phyloP scores from a whole-genome alignment of 257 asterid species.

The Solanum phureja region DNA sequence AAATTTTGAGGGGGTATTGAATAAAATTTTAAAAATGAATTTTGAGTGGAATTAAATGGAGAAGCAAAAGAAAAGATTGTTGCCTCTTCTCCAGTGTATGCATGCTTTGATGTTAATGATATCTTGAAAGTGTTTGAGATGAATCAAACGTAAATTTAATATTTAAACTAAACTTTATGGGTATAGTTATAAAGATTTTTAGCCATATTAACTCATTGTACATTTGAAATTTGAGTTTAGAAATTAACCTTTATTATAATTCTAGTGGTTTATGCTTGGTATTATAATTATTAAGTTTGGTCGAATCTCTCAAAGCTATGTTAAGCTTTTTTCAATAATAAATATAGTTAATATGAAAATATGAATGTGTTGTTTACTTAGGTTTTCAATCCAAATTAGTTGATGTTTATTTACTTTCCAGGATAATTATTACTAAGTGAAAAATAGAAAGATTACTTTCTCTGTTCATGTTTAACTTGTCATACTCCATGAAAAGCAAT shows the following conservation, averaged over 20 bases:
- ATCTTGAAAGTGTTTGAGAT: not conserved
- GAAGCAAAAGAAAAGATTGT: not conserved
- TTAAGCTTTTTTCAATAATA: not conserved
- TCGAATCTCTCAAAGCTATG: not conserved
- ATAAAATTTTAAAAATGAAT: not conserved
- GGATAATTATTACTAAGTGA: not conserved
- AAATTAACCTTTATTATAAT: not conserved
- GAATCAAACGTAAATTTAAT: not conserved
- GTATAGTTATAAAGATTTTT: not conserved
- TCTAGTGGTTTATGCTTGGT: not conserved
- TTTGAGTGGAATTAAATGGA: not conserved
- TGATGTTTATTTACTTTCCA: not conserved
- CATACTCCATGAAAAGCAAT: not conserved
- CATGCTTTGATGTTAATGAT: not conserved
- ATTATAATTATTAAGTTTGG: not conserved
- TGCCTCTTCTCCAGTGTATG: not conserved
- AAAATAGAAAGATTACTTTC: not conserved
- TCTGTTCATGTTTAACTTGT: no score
- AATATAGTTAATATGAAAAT: not conserved
- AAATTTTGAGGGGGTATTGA: not conserved
- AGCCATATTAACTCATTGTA: not conserved
- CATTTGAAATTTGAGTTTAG: not conserved
- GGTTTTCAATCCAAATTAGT: not conserved
- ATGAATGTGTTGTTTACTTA: not conserved
- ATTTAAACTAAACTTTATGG: not conserved